Evolutionary conservation across 805 yeast genomes (phyloP).

Genomic region (Suhomyces sp.): DNA sequence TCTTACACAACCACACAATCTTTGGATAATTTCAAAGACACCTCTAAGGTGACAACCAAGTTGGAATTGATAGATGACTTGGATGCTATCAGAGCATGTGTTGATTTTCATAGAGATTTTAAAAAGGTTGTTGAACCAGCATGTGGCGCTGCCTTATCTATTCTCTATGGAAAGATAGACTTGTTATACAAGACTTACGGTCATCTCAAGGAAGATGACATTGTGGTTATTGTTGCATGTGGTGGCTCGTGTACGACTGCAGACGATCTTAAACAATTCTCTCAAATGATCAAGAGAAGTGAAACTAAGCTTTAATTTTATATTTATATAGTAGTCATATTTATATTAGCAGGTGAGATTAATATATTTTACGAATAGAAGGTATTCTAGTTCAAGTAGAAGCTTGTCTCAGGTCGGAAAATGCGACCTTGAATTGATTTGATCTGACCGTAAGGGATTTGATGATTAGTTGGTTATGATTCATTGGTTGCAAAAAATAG

Average conservation of each 20-base stretch:
- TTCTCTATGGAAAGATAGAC: slow-evolving; percentile 41
- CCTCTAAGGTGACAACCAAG: slow-evolving; percentile 15
- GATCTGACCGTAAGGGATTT: too few species aligned
- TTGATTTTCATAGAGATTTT: slow-evolving; percentile 50
- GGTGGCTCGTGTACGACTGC: slow-evolving; percentile 37
- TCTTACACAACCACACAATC: slow-evolving; percentile 53
- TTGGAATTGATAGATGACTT: slow-evolving; percentile 43
- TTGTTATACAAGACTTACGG: slow-evolving; percentile 24
- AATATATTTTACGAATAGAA: too few species aligned
- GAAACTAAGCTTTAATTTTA: slow-evolving; percentile 9
- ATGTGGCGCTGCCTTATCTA: slow-evolving; percentile 66
- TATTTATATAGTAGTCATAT: too few species aligned
- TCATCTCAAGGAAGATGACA: slow-evolving; percentile 35
- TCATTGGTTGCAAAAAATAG: too few species aligned
- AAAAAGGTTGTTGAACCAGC: slow-evolving; percentile 65
- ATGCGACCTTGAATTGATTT: too few species aligned
- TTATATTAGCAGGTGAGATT: neutral
- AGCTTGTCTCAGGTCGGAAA: too few species aligned
- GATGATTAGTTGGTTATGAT: too few species aligned
- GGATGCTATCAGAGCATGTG: slow-evolving; percentile 55
- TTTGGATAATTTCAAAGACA: slow-evolving; percentile 34
- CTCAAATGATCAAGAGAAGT: slow-evolving; percentile 12
- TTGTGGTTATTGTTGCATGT: slow-evolving; percentile 57
- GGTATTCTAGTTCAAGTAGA: too few species aligned
- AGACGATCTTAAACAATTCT: slow-evolving; percentile 13